Conservation (phyloP, 495 filamentous ascomycete genomes). For the Sordaria brevicollis region DNA sequence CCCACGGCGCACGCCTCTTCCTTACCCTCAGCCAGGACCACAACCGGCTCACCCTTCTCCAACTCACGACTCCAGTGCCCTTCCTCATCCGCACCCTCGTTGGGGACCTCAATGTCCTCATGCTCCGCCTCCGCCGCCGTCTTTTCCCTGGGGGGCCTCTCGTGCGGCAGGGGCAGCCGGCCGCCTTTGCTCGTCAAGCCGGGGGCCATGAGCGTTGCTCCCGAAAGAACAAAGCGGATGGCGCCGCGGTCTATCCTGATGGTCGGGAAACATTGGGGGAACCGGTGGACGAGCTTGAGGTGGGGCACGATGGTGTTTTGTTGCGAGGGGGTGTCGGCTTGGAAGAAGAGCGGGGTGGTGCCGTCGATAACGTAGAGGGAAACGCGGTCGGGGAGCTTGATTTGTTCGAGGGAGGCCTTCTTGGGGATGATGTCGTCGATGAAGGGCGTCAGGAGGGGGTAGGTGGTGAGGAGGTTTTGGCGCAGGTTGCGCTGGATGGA, state of each 20-base stretch:
- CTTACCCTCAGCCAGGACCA: constrained; percentile 88
- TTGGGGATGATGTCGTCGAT: constrained; percentile 96
- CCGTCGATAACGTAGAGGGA: constrained; percentile 74
- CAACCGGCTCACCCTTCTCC: constrained; percentile 70
- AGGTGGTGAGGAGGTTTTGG: constrained; percentile 67
- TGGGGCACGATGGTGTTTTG: constrained; percentile 61
- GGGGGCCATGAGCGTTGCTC: constrained; percentile 91
- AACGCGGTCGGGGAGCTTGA: constrained; percentile 86
- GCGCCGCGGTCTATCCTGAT: constrained; percentile 84
- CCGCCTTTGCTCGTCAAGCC: constrained; percentile 79
- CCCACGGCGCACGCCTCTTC: constrained; percentile 83
- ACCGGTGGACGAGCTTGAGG: constrained; percentile 63
- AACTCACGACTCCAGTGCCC: constrained; percentile 48
- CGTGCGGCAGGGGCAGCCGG: constrained; percentile 46
- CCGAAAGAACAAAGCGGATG: constrained; percentile 89
- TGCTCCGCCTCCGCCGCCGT: constrained; percentile 8
- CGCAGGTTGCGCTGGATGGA: constrained; percentile 83
- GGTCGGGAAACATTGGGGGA: constrained; percentile 53
- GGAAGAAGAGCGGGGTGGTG: constrained; percentile 74
- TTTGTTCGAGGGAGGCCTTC: constrained; percentile 80
- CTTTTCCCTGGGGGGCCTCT: constrained; percentile 15
- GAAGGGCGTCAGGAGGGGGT: constrained; percentile 73
- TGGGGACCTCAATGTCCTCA: constrained; percentile 28
- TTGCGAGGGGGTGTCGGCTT: constrained; percentile 46
- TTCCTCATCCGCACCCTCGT: constrained; percentile 34